Evolutionary conservation across 768 basidiomycete genomes (phyloP).

Genomic region (Boletus reticuloceps): DNA sequence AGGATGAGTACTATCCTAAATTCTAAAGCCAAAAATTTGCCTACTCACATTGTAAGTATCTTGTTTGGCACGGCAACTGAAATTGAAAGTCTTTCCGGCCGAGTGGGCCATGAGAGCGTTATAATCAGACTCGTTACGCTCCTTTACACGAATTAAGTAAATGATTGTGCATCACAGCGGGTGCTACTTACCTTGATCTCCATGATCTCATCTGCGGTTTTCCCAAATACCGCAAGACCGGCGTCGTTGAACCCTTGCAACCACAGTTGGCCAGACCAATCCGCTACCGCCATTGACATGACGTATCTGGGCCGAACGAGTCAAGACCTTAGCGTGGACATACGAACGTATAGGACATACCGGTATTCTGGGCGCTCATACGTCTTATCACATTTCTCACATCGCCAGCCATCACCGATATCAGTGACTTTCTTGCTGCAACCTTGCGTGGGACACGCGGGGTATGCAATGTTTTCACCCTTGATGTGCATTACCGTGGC

Average conservation of each 20-base stretch:
- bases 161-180: background rate
- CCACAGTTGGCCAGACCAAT: constrained; percentile 89
- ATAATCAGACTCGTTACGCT: constrained; percentile 57
- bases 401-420: constrained; percentile 71
- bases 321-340: constrained; percentile 2
- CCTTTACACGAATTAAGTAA: constrained; percentile 36
- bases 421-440: constrained; percentile 92
- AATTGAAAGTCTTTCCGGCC: constrained; percentile 71
- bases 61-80: constrained; percentile 82
- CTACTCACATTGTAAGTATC: constrained; percentile 78
- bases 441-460: constrained; percentile 75
- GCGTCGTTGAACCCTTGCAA: constrained; percentile 94
- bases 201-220: constrained; percentile 74
- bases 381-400: constrained; percentile 86
- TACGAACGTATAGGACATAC: constrained; percentile 41
- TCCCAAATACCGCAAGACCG: constrained; percentile 72
- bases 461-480: constrained; percentile 77
- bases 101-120: constrained; percentile 60
- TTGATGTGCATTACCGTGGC: constrained; percentile 91
- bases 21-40: background rate
- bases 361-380: constrained; percentile 74
- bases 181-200: constrained; percentile 55
- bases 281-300: constrained; percentile 83
- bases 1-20: background rate
- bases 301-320: constrained; percentile 54